Base-by-base conservation (phyloP, 768 basidiomycete species). In the Calocybe gangraenosa region DNA sequence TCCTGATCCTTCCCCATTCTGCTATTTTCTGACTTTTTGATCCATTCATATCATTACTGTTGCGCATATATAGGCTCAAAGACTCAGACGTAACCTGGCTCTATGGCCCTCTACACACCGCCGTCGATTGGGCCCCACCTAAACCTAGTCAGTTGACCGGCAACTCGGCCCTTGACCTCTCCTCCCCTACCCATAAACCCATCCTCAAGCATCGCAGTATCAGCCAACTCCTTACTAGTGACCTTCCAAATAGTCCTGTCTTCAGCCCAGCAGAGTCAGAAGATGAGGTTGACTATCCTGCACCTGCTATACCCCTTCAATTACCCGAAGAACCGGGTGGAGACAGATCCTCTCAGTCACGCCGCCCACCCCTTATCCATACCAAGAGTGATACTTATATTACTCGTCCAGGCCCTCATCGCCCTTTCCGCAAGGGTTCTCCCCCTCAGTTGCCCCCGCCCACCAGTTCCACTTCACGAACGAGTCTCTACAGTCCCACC, bases 1-100 rank as follows among this genome's bases (percentile, higher is more conserved):
- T 65, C 57, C 86, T 65, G 21, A 39, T 28, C 33, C 5, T 11
- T 28, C 25, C 25, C 25, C 25, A 28, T 11, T 28, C 25, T 28
- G 25, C 6, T 28, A 5, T 11, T 28, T 28, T n/a, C n/a, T 46
- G 34, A 43, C 3, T 48, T 34, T 42, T 48, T 36, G 40, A 15
- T 40, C 37, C 30, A 31, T 33, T 21, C 13, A 9, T 2, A 2
- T 44, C 47, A n/a, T 52, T 25, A 51, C 37, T 49, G 48, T 31
- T 30, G 34, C 46, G 37, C 34, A 25, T 33, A 35, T 38, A 3
- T 69, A 98, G 95, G 95, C 82, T 99, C 57, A 99, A 99, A 66
- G 95, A 99, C 66, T 93, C 90, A 5, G 95, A 99, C 63, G 95
- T 98, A 32, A 99, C 96, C 1, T 99, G 95, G 95, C 79, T 99